Conservation (phyloP, 2,329 filamentous ascomycete genomes). For the Cladosporium sp. region DNA sequence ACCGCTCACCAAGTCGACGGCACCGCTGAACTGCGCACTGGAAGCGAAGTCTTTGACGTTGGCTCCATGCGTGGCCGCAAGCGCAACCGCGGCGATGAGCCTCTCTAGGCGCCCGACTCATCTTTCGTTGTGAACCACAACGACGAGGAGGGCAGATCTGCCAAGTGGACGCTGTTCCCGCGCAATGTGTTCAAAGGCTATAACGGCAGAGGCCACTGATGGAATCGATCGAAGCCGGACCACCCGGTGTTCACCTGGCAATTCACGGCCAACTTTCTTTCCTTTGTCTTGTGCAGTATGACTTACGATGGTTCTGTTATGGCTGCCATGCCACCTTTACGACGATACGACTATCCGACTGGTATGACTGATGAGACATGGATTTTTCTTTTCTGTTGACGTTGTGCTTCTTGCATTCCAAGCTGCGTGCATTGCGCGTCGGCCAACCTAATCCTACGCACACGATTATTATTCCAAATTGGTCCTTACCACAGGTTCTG, state of each 20-base stretch:
- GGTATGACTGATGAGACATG: neutral
- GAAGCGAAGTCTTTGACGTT: slow-evolving; percentile 18
- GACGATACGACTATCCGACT: neutral
- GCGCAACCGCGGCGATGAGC: slow-evolving; percentile 17
- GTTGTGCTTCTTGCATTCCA: neutral
- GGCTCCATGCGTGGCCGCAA: slow-evolving; percentile 20
- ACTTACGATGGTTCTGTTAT: neutral
- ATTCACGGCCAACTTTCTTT: neutral
- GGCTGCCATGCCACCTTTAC: neutral
- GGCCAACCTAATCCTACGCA: neutral
- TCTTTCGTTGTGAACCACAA: slow-evolving; percentile 11
- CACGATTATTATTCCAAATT: neutral
- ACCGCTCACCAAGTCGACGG: slow-evolving; percentile 14
- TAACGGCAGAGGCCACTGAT: slow-evolving; percentile 9
- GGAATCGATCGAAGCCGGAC: neutral
- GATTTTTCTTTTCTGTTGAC: neutral
- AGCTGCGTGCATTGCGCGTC: neutral
- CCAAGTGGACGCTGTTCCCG: slow-evolving; percentile 9
- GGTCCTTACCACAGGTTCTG: slow-evolving; percentile 3
- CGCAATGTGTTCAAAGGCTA: slow-evolving; percentile 2
- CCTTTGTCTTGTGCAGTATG: slow-evolving; percentile 10
- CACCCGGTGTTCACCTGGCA: neutral
- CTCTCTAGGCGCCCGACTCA: slow-evolving; percentile 19
- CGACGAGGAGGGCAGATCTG: slow-evolving; percentile 7
- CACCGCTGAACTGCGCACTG: slow-evolving; percentile 14